Base-by-base conservation (phyloP, 2,329 filamentous ascomycete species). In the Pseudodiploospora longispora region DNA sequence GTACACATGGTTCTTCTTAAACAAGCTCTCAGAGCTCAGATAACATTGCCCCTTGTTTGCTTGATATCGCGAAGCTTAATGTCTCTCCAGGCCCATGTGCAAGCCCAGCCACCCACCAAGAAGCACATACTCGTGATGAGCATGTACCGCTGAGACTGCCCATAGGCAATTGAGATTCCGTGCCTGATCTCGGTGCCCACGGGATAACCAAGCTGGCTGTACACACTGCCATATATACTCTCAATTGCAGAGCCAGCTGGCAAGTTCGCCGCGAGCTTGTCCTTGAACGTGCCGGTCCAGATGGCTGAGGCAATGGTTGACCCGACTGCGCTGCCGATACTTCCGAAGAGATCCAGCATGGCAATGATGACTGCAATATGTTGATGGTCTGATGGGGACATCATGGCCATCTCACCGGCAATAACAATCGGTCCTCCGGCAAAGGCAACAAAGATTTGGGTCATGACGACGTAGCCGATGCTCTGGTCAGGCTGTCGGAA, bases 361-460 rank as follows among this genome's bases (percentile, higher is more conserved):
- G 80, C 77, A n/a, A 82, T 70, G 29, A 78, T 71, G 10, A 74
- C 72, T 27, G 80, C 75, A 4, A 84, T 68, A 54, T 82, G 71
- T 52, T 80, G 71, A 51, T 83, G 80, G n/a, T 71, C 71, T 1
- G 72, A 70, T 2, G 73, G 76, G 1, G 77, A 74, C 65, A 83
- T 78, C 58, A 67, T 75, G 12, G 78, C 76, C 54, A 83, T 70
- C 56, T 84, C 74, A 37, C 75, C 75, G 27, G 71, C 70, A 33
- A 83, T 72, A 37, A 82, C 77, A 9, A 82, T 63, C 2, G 76
- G 66, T 1, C 78, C 79, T 3, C 77, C 78, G 3, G 75, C 75
- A 27, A 80, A 71, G 3, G 78, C 76, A 43, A 83, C 70, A 49
- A 83, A 74, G 41, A 84, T 71, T 56, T 84, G 79, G 9, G 74